These are phyloP conservation scores for Phialophora expanda DNA, from an alignment of 2,329 filamentous ascomycete genomes.

Conservation along the genomic window DNA sequence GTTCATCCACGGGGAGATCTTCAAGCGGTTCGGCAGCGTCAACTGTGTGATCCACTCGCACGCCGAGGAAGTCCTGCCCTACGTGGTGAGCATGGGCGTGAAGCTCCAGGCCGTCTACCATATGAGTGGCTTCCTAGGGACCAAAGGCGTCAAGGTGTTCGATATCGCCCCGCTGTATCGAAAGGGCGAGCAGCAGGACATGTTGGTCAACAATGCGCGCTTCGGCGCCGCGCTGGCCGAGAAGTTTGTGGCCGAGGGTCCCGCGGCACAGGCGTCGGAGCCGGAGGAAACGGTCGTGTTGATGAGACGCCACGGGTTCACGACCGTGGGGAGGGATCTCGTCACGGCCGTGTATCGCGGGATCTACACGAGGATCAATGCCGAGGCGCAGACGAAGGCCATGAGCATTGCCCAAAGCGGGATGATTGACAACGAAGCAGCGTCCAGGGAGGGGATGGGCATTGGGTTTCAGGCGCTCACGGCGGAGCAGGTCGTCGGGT, in stretches of 20 bases:
- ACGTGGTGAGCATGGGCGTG: slow-evolving; percentile 46
- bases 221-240: slow-evolving; percentile 47
- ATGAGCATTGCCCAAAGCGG: slow-evolving; percentile 35
- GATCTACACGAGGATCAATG: slow-evolving; percentile 55
- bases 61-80: slow-evolving; percentile 52
- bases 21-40: slow-evolving; percentile 50
- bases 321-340: slow-evolving; percentile 47
- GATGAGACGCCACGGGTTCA: slow-evolving; percentile 56
- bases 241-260: slow-evolving; percentile 40
- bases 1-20: slow-evolving; percentile 56
- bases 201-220: slow-evolving; percentile 47
- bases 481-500: slow-evolving; percentile 25
- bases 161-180: slow-evolving; percentile 44
- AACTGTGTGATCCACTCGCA: slow-evolving; percentile 55
- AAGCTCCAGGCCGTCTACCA: slow-evolving; percentile 52
- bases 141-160: slow-evolving; percentile 41
- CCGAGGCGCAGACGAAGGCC: slow-evolving; percentile 50
- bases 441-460: slow-evolving; percentile 5
- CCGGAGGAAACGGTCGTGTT: slow-evolving; percentile 48
- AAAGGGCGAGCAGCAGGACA: slow-evolving; percentile 43
- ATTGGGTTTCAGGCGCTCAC: slow-evolving; percentile 32
- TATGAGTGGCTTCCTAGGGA: slow-evolving; percentile 54
- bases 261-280: slow-evolving; percentile 28
- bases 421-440: background rate
- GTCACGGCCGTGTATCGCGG: slow-evolving; percentile 51